A percentile compares a stretch with the other conserved stretches of the same genome.
phyloP scores from a whole-genome alignment of 106 monocot genomes.

The Dendrobium officinale region DNA sequence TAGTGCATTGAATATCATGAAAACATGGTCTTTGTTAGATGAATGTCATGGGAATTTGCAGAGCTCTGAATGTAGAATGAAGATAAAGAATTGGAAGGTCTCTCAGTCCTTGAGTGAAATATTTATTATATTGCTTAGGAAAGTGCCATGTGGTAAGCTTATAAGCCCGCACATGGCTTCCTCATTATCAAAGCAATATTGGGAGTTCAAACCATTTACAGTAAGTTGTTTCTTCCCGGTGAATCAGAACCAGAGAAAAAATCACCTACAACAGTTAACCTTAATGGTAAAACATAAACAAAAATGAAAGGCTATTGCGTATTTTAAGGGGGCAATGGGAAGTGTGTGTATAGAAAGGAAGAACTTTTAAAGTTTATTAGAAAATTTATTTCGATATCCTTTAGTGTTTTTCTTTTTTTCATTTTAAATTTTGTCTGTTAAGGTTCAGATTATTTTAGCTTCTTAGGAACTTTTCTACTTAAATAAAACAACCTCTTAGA shows the following conservation, averaged over 20 bases:
- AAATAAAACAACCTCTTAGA: background rate
- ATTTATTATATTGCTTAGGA: background rate
- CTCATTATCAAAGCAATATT: conserved; percentile 28
- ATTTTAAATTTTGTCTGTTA: background rate
- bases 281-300: background rate
- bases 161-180: conserved; percentile 48
- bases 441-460: background rate
- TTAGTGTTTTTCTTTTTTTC: too few relatives aligned
- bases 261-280: background rate
- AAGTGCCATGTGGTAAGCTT: conserved; percentile 20
- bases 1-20: too few relatives aligned
- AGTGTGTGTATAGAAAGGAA: too few relatives aligned
- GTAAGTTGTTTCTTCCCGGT: conserved; percentile 9
- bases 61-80: too few relatives aligned
- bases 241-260: conserved; percentile 16
- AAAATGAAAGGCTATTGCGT: background rate
- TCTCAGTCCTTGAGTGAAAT: too few relatives aligned
- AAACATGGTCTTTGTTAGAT: too few relatives aligned
- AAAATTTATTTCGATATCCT: too few relatives aligned
- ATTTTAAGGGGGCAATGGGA: too few relatives aligned
- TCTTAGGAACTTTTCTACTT: background rate
- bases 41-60: too few relatives aligned
- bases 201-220: conserved; percentile 17
- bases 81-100: too few relatives aligned
- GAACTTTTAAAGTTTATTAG: too few relatives aligned